Evolutionary conservation across 1,139 yeast species (phyloP), one percentile per base, ranked within the genome.

Genomic region (Nakaseomyces glabratus): DNA sequence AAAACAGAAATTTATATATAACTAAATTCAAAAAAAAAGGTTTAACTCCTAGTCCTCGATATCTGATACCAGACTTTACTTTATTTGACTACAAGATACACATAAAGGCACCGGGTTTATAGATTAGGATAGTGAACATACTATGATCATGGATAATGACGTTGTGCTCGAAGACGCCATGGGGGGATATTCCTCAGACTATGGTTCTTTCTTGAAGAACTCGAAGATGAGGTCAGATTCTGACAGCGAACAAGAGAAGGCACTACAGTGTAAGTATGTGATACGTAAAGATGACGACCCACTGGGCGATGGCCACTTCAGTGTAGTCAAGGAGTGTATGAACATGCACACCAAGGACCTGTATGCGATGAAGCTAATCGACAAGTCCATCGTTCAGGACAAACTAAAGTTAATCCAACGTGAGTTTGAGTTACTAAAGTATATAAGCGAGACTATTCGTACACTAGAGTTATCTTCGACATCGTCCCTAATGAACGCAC

Each of bases 271-370:
- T 31, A 52, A 52, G 33, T 53, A 53, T 32, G 46, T 52, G 9
- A 47, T 52, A 4, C 43, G 43, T 17, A 40, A 46, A 8, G 29
- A 40, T 2, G 47, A 46, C 16, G 28, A 28, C 25, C 28, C 34
- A 30, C 39, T 57, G 13, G 62, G 62, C 3, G 58, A 55, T 38
- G 62, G 62, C 1, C 51, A 55, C 35, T 57, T 57, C 32, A 52
- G 58, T 34, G 48, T 54, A 7, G 62, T 57, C 6, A 56, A 53
- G 35, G 57, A 52, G 29, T 57, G 62, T 30, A 49, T 49, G 47
- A 52, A 54, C 26, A 40, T 49, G 2, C 42, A 46, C 14, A 52
- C 59, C 4, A 44, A 43, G 32, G 52, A 52, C 18, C 18, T 49
- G 12, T 55, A 43, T 36, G 62, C 62, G 3, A 52, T 57, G 54